These are phyloP conservation scores for Cystofilobasidium macerans DNA, from an alignment of 768 basidiomycete species.

Conservation along the genomic window DNA sequence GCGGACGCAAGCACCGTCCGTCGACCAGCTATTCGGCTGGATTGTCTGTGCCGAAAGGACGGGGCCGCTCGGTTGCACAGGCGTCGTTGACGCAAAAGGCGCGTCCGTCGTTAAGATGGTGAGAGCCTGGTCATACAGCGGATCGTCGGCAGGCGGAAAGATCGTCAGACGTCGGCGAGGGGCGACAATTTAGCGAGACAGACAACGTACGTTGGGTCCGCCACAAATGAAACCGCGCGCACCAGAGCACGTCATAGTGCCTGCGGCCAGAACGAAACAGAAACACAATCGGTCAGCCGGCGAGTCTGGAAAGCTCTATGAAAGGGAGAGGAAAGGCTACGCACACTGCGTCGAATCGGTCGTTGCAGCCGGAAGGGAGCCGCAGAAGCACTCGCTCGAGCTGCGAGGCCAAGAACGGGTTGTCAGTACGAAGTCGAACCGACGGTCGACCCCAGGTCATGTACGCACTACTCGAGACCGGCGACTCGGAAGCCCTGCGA, in stretches of 20 bases:
- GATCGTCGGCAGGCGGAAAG: too few relatives aligned
- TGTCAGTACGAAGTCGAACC: neutral
- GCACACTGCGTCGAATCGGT: neutral
- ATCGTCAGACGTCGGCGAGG: too few relatives aligned
- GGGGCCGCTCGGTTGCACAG: too few relatives aligned
- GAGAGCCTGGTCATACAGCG: too few relatives aligned
- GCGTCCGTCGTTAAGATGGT: neutral
- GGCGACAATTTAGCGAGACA: too few relatives aligned
- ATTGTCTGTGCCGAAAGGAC: too few relatives aligned
- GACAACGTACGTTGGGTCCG: neutral
- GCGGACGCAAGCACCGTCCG: too few relatives aligned
- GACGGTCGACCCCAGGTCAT: neutral
- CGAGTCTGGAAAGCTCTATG: neutral
- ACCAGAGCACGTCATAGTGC: neutral
- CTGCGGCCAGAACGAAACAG: neutral
- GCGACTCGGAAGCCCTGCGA: neutral
- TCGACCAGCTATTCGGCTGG: too few relatives aligned
- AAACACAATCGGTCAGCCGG: neutral
- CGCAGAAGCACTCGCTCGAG: neutral
- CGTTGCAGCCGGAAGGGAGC: neutral
- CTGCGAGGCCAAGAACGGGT: neutral
- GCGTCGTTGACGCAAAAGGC: too few relatives aligned
- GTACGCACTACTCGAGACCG: neutral
- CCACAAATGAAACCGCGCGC: neutral
- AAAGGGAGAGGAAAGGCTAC: neutral